Percentiles rank a stretch among this genome's conserved stretches.
These are phyloP conservation scores for Arthrobotrys megalospora DNA, from an alignment of 2,329 filamentous ascomycete genomes.

Conservation along the genomic window DNA sequence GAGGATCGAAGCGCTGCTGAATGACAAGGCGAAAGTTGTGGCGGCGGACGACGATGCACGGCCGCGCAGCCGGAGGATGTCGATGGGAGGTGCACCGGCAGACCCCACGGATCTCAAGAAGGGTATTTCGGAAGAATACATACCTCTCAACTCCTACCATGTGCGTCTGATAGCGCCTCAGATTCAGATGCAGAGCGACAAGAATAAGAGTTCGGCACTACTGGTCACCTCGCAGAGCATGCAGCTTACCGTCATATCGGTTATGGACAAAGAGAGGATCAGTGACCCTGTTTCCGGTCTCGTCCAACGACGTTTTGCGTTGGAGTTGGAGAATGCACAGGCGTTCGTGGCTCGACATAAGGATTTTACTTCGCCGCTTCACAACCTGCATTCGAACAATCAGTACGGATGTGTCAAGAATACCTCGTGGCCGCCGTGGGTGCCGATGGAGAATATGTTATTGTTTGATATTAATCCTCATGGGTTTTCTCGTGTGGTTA, in stretches of 20 bases:
- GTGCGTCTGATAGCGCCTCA: constrained; percentile 95
- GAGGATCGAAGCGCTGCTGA: constrained; percentile 78
- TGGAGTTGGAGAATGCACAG: constrained; percentile 97
- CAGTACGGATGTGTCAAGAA: constrained; percentile 88
- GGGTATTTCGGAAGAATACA: constrained; percentile 88
- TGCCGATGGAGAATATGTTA: constrained; percentile 98
- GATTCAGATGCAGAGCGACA: constrained; percentile 97
- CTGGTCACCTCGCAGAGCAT: constrained; percentile 97
- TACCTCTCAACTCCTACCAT: constrained; percentile 92
- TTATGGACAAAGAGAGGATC: constrained; percentile 96
- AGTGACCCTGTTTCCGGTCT: constrained; percentile 94
- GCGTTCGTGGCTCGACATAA: constrained; percentile 98
- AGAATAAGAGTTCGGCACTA: constrained; percentile 96
- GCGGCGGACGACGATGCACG: constrained; percentile 74
- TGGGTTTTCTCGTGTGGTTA: constrained; percentile 97
- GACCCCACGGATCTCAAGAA: constrained; percentile 77
- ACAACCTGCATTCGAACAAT: constrained; percentile 95
- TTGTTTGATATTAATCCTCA: constrained; percentile 94
- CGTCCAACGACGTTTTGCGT: constrained; percentile 91
- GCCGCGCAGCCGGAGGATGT: constrained; percentile 66
- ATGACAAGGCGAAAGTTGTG: constrained; percentile 86
- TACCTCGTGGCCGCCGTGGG: constrained; percentile 96
- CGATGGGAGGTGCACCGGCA: constrained; percentile 66
- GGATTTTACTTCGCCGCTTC: constrained; percentile 84
- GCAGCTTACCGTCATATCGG: constrained; percentile 96